phyloP scores from a whole-genome alignment of 768 basidiomycete genomes.

The Kwoniella sp. region DNA sequence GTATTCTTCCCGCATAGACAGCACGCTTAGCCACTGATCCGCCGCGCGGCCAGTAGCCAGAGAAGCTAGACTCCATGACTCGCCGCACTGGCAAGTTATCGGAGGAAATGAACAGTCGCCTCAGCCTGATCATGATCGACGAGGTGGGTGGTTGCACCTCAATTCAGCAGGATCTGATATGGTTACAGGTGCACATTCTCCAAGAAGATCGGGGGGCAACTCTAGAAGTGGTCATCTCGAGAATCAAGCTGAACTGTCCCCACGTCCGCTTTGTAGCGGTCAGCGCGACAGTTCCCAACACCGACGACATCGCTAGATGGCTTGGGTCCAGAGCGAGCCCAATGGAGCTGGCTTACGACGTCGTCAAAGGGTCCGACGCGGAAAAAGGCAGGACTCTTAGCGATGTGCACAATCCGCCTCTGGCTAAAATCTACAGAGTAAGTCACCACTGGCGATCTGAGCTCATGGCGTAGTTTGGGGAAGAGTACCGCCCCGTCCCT shows the following conservation, averaged over 20 bases:
- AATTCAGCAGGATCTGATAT: not conserved
- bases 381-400: not conserved
- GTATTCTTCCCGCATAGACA: constrained; percentile 6
- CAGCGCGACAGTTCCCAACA: constrained; percentile 88
- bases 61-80: constrained; percentile 95
- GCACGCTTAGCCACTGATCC: no score
- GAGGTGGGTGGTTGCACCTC: constrained; percentile 58
- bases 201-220: constrained; percentile 87
- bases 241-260: constrained; percentile 75
- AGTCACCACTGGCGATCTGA: constrained; percentile 11
- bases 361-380: constrained; percentile 36
- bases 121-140: constrained; percentile 82
- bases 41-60: constrained; percentile 55
- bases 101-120: constrained; percentile 65
- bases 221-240: constrained; percentile 86
- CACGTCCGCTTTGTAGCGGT: constrained; percentile 78
- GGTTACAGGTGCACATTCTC: constrained; percentile 80
- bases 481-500: constrained; percentile 83
- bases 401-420: not conserved
- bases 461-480: constrained; percentile 91
- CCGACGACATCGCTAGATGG: constrained; percentile 84
- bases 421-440: constrained; percentile 71
- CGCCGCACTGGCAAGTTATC: constrained; percentile 58
- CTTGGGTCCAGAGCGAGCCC: constrained; percentile 55
- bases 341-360: constrained; percentile 4